A percentile compares a stretch with the other conserved stretches of the same genome.
Conservation (phyloP, 192 early-diverging fungal genomes). For the Entophlyctis luteolus region DNA sequence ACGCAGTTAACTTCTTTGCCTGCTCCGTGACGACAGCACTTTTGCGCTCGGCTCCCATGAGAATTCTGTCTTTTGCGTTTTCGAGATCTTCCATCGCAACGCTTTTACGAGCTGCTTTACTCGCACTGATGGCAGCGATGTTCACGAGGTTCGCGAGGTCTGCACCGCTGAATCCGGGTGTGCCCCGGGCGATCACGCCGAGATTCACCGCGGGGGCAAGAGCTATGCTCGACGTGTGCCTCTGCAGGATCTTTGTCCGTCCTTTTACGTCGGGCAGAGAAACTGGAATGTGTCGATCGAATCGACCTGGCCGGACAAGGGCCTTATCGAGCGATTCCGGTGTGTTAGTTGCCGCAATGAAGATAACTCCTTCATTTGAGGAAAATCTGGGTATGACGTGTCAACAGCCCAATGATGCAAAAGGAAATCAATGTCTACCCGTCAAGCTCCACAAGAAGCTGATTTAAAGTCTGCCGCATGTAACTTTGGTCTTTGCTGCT, state of each 20-base stretch:
- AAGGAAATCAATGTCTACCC: conserved; percentile 46
- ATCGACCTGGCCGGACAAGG: conserved; percentile 91
- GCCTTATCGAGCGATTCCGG: conserved; percentile 97
- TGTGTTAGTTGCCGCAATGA: conserved; percentile 98
- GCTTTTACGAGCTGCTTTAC: conserved; percentile 64
- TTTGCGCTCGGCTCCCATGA: conserved; percentile 97
- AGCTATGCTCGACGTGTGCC: conserved; percentile 79
- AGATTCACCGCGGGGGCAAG: conserved; percentile 74
- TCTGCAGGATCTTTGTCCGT: conserved; percentile 84
- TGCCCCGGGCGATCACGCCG: conserved; percentile 85
- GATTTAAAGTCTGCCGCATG: conserved; percentile 98
- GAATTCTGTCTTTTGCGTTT: conserved; percentile 96
- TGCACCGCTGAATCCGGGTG: conserved; percentile 99
- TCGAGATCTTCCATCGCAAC: conserved; percentile 86
- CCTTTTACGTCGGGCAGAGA: conserved; percentile 96
- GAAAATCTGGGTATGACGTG: conserved; percentile 55
- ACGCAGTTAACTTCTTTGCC: conserved; percentile 84
- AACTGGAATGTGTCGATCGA: conserved; percentile 92
- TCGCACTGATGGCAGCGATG: conserved; percentile 93
- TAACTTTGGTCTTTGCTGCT: conserved; percentile 90
- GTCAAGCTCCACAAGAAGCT: conserved; percentile 97
- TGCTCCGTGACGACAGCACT: conserved; percentile 88
- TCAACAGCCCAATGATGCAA: background rate
- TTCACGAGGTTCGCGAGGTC: conserved; percentile 97
- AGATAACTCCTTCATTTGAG: conserved; percentile 90